A percentile compares a stretch with the other conserved stretches of the same genome.
Conservation (phyloP, 1,139 yeast genomes). For the Debaryomyces udenii region DNA sequence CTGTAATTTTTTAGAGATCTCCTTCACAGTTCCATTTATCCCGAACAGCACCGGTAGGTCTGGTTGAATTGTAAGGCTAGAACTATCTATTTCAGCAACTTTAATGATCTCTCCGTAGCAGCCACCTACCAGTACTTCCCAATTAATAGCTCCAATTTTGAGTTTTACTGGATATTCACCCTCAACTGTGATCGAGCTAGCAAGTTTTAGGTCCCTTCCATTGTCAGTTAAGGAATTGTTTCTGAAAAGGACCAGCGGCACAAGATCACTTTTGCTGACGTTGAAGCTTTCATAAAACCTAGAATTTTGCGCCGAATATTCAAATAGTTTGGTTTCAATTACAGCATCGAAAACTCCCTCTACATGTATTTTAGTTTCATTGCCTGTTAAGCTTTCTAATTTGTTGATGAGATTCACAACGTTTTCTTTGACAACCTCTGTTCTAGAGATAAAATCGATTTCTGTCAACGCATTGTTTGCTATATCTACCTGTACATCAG, state of each 20-base stretch:
- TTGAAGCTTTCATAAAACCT: constrained; percentile 19
- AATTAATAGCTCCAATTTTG: constrained; percentile 23
- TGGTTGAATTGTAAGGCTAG: constrained; percentile 21
- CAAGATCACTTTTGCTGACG: constrained; percentile 18
- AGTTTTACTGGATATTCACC: constrained; percentile 24
- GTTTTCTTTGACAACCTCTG: constrained; percentile 24
- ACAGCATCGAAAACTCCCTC: constrained; percentile 22
- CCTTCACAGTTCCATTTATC: constrained; percentile 21
- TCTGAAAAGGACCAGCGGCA: constrained; percentile 19
- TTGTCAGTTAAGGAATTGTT: constrained; percentile 13
- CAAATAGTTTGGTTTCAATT: constrained; percentile 20
- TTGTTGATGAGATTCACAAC: constrained; percentile 23
- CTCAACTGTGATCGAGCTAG: constrained; percentile 6
- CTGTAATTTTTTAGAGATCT: constrained; percentile 23
- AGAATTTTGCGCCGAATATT: constrained; percentile 20
- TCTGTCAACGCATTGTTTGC: constrained; percentile 24
- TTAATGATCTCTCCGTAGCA: constrained; percentile 24
- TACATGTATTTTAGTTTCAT: constrained; percentile 22
- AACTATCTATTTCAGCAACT: constrained; percentile 30
- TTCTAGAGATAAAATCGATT: constrained; percentile 30
- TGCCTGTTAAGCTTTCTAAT: constrained; percentile 18
- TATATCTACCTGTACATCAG: constrained; percentile 27
- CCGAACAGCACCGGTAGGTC: constrained; percentile 17
- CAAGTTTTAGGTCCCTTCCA: constrained; percentile 6
- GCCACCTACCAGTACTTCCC: constrained; percentile 32